phyloP scores from a whole-genome alignment of 23 red algal species.

The Agarophyton chilense region DNA sequence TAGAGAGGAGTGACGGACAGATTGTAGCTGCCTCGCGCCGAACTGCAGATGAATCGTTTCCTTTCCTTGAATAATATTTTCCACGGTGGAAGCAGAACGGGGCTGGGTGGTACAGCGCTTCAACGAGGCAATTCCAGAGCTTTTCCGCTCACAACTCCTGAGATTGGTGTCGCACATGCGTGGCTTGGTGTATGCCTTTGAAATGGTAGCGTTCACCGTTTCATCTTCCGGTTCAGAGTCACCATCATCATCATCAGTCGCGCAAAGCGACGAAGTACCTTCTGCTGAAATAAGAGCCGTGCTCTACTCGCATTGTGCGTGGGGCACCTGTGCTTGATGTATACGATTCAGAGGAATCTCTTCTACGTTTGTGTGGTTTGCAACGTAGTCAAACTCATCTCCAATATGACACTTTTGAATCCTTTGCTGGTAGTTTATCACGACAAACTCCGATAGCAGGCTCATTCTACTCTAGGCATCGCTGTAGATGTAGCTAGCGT shows the following conservation, averaged over 20 bases:
- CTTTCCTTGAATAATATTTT: not conserved
- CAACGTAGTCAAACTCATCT: no score
- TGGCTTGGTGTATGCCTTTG: not conserved
- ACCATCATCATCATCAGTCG: not conserved
- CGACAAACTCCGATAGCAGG: no score
- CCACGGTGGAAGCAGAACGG: not conserved
- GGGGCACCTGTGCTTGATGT: no score
- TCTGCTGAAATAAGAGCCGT: not conserved
- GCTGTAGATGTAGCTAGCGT: not conserved
- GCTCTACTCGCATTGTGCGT: no score
- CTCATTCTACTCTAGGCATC: conserved; percentile 37
- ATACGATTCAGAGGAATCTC: no score
- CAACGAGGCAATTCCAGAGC: not conserved
- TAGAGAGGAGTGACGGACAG: conserved; percentile 9
- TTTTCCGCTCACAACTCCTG: conserved; percentile 9
- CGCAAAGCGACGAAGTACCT: not conserved
- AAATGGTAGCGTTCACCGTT: conserved; percentile 40
- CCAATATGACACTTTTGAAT: no score
- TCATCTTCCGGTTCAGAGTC: no score
- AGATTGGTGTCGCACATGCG: not conserved
- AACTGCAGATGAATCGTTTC: not conserved
- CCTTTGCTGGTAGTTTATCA: no score
- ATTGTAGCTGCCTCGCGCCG: not conserved
- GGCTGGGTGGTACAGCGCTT: not conserved
- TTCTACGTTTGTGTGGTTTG: no score